Conservation (phyloP, 192 early-diverging fungal species). For the Linnemannia exigua region DNA sequence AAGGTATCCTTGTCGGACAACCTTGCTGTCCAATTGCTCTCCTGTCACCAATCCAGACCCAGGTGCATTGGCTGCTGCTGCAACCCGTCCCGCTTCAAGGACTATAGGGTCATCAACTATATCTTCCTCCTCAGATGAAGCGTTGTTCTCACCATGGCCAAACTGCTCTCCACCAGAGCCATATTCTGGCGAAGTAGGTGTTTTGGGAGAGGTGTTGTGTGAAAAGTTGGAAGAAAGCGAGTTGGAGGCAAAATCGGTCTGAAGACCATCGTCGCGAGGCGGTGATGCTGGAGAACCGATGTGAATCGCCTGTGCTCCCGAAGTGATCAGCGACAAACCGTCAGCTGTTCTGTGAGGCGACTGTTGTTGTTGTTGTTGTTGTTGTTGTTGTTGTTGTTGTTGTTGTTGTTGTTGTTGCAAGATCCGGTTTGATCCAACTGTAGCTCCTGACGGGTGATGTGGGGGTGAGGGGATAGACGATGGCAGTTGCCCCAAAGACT, state of each 20-base stretch:
- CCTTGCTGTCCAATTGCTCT: slow-evolving; percentile 62
- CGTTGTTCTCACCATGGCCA: slow-evolving; percentile 19
- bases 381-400: too few relatives aligned
- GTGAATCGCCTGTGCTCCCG: slow-evolving; percentile 32
- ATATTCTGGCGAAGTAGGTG: slow-evolving; percentile 46
- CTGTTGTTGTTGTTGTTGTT: too few relatives aligned
- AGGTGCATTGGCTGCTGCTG: slow-evolving; percentile 52
- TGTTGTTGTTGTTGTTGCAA: neutral
- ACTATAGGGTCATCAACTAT: slow-evolving; percentile 37
- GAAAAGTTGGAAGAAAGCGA: slow-evolving; percentile 50
- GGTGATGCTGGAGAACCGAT: slow-evolving; percentile 23
- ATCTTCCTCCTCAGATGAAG: slow-evolving; percentile 48
- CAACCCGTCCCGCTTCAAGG: slow-evolving; percentile 39
- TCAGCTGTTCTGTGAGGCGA: slow-evolving; percentile 10
- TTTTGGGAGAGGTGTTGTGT: slow-evolving; percentile 28
- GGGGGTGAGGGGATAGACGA: neutral
- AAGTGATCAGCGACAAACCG: slow-evolving; percentile 31
- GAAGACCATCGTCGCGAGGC: slow-evolving; percentile 1
- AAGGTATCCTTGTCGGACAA: slow-evolving; percentile 66
- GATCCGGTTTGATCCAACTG: neutral
- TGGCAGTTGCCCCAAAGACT: slow-evolving; percentile 37
- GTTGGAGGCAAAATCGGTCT: slow-evolving; percentile 19
- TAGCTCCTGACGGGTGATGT: neutral
- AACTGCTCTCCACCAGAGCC: slow-evolving; percentile 41
- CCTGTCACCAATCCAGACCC: slow-evolving; percentile 46